These are phyloP conservation scores for Trichoderma sp. DNA, from an alignment of 2,329 filamentous ascomycete genomes.

Conservation along the genomic window DNA sequence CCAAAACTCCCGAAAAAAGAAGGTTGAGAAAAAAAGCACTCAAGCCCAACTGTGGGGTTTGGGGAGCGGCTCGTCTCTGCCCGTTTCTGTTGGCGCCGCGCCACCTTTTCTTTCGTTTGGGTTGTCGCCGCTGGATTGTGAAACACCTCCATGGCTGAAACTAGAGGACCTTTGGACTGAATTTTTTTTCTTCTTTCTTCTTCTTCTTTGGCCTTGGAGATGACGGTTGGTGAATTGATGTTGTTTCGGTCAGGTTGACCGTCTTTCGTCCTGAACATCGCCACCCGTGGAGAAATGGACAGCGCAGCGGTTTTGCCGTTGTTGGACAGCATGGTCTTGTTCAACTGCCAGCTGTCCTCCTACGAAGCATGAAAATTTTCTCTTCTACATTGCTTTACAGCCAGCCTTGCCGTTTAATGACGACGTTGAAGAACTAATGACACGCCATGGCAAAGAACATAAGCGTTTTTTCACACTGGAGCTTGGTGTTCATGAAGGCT, in stretches of 20 bases:
- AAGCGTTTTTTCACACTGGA: too few species aligned
- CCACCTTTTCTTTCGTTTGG: conserved; percentile 6
- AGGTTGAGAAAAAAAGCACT: conserved; percentile 36
- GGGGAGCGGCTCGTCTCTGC: conserved; percentile 29
- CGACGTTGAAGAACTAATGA: conserved; percentile 1
- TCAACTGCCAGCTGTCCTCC: conserved; percentile 3
- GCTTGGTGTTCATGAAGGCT: neutral
- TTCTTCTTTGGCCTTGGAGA: too few species aligned
- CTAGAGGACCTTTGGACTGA: neutral
- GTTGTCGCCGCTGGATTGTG: conserved; percentile 18
- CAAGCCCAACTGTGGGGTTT: conserved; percentile 44
- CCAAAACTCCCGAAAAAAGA: neutral
- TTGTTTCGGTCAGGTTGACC: too few species aligned
- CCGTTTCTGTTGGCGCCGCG: conserved; percentile 27
- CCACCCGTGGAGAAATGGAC: conserved; percentile 17
- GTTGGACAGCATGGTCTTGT: conserved; percentile 13
- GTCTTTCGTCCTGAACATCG: conserved; percentile 11
- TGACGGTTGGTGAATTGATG: too few species aligned
- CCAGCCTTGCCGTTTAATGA: conserved; percentile 8
- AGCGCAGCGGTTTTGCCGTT: neutral
- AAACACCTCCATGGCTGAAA: conserved; percentile 24
- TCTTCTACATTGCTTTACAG: neutral
- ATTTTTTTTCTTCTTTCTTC: neutral
- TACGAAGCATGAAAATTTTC: neutral
- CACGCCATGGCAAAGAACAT: neutral